Percentiles rank a stretch among this genome's conserved stretches.
These are phyloP conservation scores for Debaryomyces prosopidis DNA, from an alignment of 805 yeast genomes.

Conservation along the genomic window DNA sequence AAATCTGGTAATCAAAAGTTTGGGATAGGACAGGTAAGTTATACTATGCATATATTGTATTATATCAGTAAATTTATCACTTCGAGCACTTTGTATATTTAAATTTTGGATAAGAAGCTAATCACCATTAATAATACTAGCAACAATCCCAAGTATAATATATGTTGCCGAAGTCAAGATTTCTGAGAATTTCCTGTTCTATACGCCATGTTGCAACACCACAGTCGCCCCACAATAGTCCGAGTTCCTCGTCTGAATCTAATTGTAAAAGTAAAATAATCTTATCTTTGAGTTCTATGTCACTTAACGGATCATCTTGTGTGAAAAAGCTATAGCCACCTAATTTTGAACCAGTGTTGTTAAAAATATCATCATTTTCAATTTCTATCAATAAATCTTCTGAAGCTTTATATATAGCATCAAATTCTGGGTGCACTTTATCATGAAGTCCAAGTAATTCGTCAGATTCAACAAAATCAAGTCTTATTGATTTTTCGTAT, in stretches of 20 bases:
- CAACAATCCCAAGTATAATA: too few relatives aligned
- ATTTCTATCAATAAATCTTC: neutral
- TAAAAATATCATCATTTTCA: neutral
- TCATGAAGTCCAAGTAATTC: neutral
- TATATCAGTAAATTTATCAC: too few relatives aligned
- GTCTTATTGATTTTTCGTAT: neutral
- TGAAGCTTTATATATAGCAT: neutral
- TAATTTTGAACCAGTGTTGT: neutral
- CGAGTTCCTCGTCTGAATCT: neutral
- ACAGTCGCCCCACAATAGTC: neutral
- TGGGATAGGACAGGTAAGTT: too few relatives aligned
- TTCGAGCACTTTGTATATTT: too few relatives aligned
- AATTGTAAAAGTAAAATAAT: neutral
- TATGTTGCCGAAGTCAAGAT: too few relatives aligned
- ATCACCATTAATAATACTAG: too few relatives aligned
- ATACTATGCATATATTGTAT: too few relatives aligned
- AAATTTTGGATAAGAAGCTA: too few relatives aligned
- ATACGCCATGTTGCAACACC: neutral
- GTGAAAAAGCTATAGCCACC: neutral
- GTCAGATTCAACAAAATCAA: neutral
- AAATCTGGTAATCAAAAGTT: too few relatives aligned
- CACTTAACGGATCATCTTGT: neutral
- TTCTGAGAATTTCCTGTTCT: too few relatives aligned
- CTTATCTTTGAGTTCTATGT: neutral
- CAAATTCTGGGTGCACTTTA: neutral